Percentiles rank a stretch among this genome's conserved stretches.
These are phyloP conservation scores for Thalassiosira livingstoniorum DNA, from an alignment of 352 stramenopile genomes.

Conservation along the genomic window DNA sequence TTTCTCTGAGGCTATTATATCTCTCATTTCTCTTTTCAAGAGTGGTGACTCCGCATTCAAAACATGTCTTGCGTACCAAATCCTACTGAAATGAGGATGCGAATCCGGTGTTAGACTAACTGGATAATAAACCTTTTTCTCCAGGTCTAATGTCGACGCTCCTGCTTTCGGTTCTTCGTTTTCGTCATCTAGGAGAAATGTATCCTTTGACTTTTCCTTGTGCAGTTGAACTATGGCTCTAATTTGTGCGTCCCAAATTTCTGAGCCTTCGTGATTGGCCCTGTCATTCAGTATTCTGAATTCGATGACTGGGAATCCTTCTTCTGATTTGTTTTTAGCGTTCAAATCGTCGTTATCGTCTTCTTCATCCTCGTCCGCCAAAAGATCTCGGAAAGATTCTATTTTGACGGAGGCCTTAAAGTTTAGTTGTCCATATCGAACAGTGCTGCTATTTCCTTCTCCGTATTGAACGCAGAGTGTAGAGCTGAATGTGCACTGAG, in stretches of 20 bases:
- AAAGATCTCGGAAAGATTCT: not conserved
- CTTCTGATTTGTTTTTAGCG: not conserved
- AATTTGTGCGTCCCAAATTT: slow-evolving; percentile 57
- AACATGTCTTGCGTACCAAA: slow-evolving; percentile 51
- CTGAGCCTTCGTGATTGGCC: slow-evolving; percentile 36
- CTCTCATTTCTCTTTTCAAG: slow-evolving; percentile 41
- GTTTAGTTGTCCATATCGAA: slow-evolving; percentile 40
- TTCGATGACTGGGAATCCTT: slow-evolving; percentile 44
- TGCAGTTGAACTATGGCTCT: slow-evolving; percentile 41
- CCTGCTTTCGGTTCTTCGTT: slow-evolving; percentile 18
- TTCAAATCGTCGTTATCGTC: not conserved
- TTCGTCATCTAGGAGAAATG: not conserved
- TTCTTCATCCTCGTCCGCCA: not conserved
- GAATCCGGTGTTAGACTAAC: slow-evolving; percentile 29
- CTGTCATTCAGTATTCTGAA: slow-evolving; percentile 51
- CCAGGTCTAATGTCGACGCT: slow-evolving; percentile 39
- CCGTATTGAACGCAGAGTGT: slow-evolving; percentile 51
- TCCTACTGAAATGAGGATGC: slow-evolving; percentile 47
- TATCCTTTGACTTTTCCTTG: slow-evolving; percentile 14
- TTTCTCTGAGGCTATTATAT: slow-evolving; percentile 43
- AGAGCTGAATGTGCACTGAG: slow-evolving; percentile 44
- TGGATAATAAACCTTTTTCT: slow-evolving; percentile 50
- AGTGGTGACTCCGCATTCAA: slow-evolving; percentile 45
- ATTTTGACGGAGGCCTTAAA: slow-evolving; percentile 28
- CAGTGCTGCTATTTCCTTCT: slow-evolving; percentile 36